Evolutionary conservation across 225 moss, liverwort and hornwort genomes (phyloP).

Genomic region (Lunularia cruciata): DNA sequence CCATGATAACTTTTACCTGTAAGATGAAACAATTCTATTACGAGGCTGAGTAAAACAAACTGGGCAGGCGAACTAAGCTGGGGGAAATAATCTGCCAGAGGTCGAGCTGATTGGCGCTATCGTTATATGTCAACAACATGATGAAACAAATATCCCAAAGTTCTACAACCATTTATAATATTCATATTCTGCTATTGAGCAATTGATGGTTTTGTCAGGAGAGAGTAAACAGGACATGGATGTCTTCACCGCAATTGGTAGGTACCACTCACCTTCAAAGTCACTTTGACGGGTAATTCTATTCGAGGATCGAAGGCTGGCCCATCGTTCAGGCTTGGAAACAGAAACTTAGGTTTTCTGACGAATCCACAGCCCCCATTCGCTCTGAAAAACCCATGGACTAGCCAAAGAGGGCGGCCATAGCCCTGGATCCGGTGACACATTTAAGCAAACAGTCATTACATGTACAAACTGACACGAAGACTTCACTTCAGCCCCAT

Average conservation of each 20-base stretch:
- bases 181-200: background rate
- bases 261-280: constrained; percentile 46
- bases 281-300: constrained; percentile 33
- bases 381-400: constrained; percentile 75
- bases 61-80: no score
- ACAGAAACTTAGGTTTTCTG: constrained; percentile 59
- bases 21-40: background rate
- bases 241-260: background rate
- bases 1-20: constrained; percentile 79
- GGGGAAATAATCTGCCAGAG: background rate
- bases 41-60: background rate
- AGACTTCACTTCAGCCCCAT: no score
- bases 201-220: background rate
- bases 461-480: no score
- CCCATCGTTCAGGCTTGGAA: constrained; percentile 35
- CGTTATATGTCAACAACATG: no score
- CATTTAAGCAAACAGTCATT: no score
- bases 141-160: no score
- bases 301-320: constrained; percentile 51
- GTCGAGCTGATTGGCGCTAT: no score
- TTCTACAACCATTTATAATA: background rate
- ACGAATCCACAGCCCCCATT: constrained; percentile 88
- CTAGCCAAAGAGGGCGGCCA: constrained; percentile 71
- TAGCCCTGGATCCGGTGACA: constrained; percentile 40
- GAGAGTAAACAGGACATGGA: no score